phyloP scores from a whole-genome alignment of 345 rosid genomes.

The Lenwebbia sp. region DNA sequence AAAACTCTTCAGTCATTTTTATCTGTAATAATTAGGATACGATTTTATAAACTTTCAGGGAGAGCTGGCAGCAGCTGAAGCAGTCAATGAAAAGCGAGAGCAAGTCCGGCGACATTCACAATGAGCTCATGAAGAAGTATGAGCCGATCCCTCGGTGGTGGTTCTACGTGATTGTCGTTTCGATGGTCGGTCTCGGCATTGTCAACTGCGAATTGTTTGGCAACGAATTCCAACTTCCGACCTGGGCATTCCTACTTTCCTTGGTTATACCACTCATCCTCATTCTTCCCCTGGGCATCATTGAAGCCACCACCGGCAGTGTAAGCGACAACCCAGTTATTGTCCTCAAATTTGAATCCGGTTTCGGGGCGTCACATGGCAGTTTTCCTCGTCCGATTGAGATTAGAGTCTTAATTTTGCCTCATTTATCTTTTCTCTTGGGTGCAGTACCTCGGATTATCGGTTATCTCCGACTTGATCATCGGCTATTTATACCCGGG shows the following conservation, averaged over 20 bases:
- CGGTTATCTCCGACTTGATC: neutral
- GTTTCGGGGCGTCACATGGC: neutral
- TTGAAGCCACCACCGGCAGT: conserved; percentile 25
- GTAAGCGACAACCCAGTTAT: neutral
- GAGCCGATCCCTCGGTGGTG: conserved; percentile 31
- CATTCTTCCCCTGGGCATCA: conserved; percentile 23
- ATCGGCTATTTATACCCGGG: conserved; percentile 9
- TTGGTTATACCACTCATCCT: conserved; percentile 11
- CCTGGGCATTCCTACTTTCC: conserved; percentile 31
- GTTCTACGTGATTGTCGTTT: conserved; percentile 9
- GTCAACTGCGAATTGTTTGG: conserved; percentile 14
- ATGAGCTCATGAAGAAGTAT: conserved; percentile 31
- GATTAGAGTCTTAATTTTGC: neutral
- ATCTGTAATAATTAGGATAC: neutral
- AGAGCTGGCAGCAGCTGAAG: conserved; percentile 12
- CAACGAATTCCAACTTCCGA: conserved; percentile 22
- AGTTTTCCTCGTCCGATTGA: neutral
- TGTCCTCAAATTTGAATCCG: neutral
- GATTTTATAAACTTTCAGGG: neutral
- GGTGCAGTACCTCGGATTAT: conserved; percentile 1
- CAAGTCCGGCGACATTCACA: conserved; percentile 17
- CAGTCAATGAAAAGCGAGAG: neutral
- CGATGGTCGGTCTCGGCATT: conserved; percentile 1
- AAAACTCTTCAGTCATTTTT: neutral
- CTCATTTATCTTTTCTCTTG: neutral